These are phyloP conservation scores for Mycena vitilis DNA, from an alignment of 768 basidiomycete species.

Conservation along the genomic window DNA sequence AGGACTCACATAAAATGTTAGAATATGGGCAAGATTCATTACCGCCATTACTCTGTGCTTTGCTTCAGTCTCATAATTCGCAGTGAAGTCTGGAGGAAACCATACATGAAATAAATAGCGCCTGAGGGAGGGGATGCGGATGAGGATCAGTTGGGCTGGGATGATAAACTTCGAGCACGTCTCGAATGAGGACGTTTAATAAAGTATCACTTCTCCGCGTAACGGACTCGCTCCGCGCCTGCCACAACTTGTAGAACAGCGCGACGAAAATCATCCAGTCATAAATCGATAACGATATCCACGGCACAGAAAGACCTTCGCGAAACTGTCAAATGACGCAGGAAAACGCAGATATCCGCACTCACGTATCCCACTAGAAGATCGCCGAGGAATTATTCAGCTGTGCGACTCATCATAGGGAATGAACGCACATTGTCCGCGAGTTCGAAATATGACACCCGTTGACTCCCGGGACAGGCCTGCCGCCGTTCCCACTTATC, in stretches of 20 bases:
- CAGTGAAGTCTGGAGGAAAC: background rate
- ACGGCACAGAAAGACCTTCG: slow-evolving; percentile 27
- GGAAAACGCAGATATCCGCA: background rate
- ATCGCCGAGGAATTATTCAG: background rate
- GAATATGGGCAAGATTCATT: slow-evolving; percentile 27
- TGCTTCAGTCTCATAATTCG: too few relatives aligned
- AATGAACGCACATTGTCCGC: background rate
- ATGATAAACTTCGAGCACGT: background rate
- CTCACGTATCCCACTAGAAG: slow-evolving; percentile 1
- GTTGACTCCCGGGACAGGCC: slow-evolving; percentile 4
- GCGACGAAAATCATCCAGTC: slow-evolving; percentile 15
- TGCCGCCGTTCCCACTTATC: slow-evolving; percentile 11
- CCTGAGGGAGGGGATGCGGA: background rate
- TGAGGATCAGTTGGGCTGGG: background rate
- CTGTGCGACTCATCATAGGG: too few relatives aligned
- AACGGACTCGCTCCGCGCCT: background rate
- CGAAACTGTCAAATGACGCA: background rate
- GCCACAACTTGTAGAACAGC: slow-evolving; percentile 25
- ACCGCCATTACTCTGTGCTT: slow-evolving; percentile 23
- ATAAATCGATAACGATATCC: slow-evolving; percentile 28
- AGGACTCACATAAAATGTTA: slow-evolving; percentile 23
- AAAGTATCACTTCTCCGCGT: background rate
- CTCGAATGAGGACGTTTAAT: slow-evolving; percentile 21
- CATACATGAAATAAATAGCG: slow-evolving; percentile 28
- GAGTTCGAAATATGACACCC: slow-evolving; percentile 29